A percentile compares a stretch with the other conserved stretches of the same genome.
phyloP scores from a whole-genome alignment of 768 basidiomycete genomes.

The Kwoniella europaea region DNA sequence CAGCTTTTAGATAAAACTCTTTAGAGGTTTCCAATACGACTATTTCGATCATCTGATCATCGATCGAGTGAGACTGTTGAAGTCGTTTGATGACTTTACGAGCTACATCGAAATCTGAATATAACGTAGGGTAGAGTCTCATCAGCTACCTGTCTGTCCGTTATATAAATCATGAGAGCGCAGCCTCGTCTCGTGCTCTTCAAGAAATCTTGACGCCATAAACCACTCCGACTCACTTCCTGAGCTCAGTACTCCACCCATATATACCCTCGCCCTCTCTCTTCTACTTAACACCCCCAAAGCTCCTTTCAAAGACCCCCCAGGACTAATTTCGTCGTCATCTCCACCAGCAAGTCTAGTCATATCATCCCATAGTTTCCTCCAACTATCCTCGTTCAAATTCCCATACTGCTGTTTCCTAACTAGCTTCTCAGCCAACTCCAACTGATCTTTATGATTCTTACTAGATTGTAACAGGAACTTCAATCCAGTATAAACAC shows the following conservation, averaged over 20 bases:
- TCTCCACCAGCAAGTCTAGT: slow-evolving; percentile 67
- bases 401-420: slow-evolving; percentile 21
- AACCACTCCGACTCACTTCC: slow-evolving; percentile 70
- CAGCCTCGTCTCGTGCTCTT: too few relatives aligned
- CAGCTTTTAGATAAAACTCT: slow-evolving; percentile 95
- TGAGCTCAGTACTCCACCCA: slow-evolving; percentile 80
- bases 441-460: slow-evolving; percentile 71
- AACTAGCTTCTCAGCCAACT: slow-evolving; percentile 86
- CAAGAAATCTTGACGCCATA: too few relatives aligned
- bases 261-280: slow-evolving; percentile 80
- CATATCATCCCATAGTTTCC: slow-evolving; percentile 88
- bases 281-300: slow-evolving; percentile 74
- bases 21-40: slow-evolving; percentile 79
- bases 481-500: slow-evolving; percentile 76
- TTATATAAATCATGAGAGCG: neutral
- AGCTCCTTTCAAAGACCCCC: slow-evolving; percentile 71
- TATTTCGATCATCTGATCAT: slow-evolving; percentile 67
- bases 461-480: slow-evolving; percentile 85
- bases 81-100: slow-evolving; percentile 66
- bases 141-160: neutral
- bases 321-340: slow-evolving; percentile 57
- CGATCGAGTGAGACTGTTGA: slow-evolving; percentile 63
- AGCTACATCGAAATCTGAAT: slow-evolving; percentile 58
- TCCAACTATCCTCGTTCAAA: slow-evolving; percentile 68
- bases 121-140: neutral